Evolutionary conservation across 2,329 filamentous ascomycete species (phyloP).

Genomic region (Aplosporella prunicola): DNA sequence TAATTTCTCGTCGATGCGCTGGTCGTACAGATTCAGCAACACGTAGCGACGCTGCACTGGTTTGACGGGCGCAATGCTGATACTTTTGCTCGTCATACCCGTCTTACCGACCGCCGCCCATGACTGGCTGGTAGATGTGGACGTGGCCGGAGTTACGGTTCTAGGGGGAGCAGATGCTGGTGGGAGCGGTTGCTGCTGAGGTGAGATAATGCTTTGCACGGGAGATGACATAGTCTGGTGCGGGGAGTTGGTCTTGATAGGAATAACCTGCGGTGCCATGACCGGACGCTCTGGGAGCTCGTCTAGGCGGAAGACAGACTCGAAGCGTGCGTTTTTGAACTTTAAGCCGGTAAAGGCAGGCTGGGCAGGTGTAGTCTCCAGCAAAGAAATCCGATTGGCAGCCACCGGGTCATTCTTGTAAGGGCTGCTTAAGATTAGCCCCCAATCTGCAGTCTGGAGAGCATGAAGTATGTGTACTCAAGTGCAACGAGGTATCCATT

Average conservation of each 20-base stretch:
- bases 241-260: constrained; percentile 11
- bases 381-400: constrained; percentile 33
- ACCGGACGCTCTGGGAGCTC: constrained; percentile 27
- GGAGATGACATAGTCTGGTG: constrained; percentile 1
- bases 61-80: constrained; percentile 39
- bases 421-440: constrained; percentile 13
- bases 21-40: constrained; percentile 33
- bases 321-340: constrained; percentile 30
- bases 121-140: constrained; percentile 12
- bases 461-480: constrained; percentile 18
- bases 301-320: constrained; percentile 33
- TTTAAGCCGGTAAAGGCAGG: constrained; percentile 34
- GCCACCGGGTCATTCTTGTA: constrained; percentile 33
- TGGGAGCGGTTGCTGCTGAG: constrained; percentile 12
- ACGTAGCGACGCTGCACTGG: constrained; percentile 25
- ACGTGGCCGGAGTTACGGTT: constrained; percentile 14
- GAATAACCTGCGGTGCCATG: constrained; percentile 12
- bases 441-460: not conserved
- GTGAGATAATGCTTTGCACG: constrained; percentile 7
- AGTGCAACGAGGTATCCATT: constrained; percentile 38
- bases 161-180: constrained; percentile 12
- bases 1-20: constrained; percentile 34
- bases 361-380: constrained; percentile 35
- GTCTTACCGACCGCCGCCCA: constrained; percentile 48
- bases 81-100: constrained; percentile 75